A percentile compares a stretch with the other conserved stretches of the same genome.
These are phyloP conservation scores for Podaxis carcinomalis DNA, from an alignment of 768 basidiomycete genomes.

Conservation along the genomic window DNA sequence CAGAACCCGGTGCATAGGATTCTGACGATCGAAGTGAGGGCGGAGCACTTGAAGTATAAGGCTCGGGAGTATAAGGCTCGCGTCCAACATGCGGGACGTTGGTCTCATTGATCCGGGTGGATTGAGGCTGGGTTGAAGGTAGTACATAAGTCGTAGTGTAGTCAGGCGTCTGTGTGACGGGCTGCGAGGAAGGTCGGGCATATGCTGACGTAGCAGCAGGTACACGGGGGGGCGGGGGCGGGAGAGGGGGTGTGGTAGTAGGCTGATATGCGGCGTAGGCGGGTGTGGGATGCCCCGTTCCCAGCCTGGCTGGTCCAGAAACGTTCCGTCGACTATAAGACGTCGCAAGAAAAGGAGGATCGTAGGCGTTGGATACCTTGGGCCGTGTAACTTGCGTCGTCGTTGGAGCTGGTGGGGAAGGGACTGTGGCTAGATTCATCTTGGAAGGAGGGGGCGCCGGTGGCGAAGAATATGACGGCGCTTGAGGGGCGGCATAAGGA, in stretches of 20 bases:
- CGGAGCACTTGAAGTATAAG: background rate
- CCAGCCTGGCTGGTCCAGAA: slow-evolving; percentile 1
- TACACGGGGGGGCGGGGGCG: slow-evolving; percentile 1
- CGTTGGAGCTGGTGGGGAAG: slow-evolving; percentile 18
- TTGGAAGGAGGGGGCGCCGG: slow-evolving; percentile 13
- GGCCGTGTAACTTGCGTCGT: slow-evolving; percentile 52
- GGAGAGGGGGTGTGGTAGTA: slow-evolving; percentile 9
- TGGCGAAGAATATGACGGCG: slow-evolving; percentile 25
- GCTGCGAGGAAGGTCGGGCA: background rate
- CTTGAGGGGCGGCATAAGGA: slow-evolving; percentile 15
- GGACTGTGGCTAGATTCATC: slow-evolving; percentile 4
- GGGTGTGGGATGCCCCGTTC: slow-evolving; percentile 6
- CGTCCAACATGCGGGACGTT: background rate
- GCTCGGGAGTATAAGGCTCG: background rate
- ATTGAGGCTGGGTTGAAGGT: background rate
- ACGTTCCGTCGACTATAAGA: slow-evolving; percentile 18
- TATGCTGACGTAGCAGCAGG: background rate
- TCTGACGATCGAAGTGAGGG: background rate
- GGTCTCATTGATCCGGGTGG: background rate
- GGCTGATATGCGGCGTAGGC: slow-evolving; percentile 19
- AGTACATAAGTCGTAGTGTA: background rate
- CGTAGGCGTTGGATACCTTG: slow-evolving; percentile 68
- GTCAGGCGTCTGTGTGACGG: background rate
- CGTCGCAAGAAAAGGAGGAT: slow-evolving; percentile 62
- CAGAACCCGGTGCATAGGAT: background rate